Evolutionary conservation across 768 basidiomycete genomes (phyloP), one percentile per base, ranked within the genome.

Genomic region (Boletus edulis): DNA sequence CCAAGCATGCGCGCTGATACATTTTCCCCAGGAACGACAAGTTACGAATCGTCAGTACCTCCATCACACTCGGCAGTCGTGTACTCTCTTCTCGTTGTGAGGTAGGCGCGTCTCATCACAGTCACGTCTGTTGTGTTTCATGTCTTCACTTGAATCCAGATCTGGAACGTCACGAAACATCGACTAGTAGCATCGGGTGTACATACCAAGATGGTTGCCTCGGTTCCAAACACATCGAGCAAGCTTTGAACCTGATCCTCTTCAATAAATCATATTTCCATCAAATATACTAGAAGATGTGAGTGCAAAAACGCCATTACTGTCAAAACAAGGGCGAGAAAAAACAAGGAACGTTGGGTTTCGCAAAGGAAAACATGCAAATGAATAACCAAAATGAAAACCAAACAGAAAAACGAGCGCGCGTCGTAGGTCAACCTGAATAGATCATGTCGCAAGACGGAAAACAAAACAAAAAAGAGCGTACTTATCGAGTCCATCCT

Each of bases 121-220:
- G 24, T 24, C 24, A 24, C 24, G 24, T 24, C 13, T 12, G 35
- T 10, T 14, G 2, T 17, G 11, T 22, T 13, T 3, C 46, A 9
- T 18, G n/a, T 14, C 43, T 27, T 6, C 41, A 32, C 20, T 10
- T 17, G 12, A 18, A 29, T 8, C 7, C 44, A 85, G 84, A 79
- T 85, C 31, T 85, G 83, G 84, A 83, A 79, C 51, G 66, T 66
- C 11, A 82, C 78, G 3, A 71, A 76, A 55, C 78, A 76, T 54
- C 77, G 81, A 14, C 68, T 85, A 5, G 78, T 81, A 11, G 78
- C 77, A 6, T 82, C 83, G 1, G 83, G 80, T 1, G 74, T 77
- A 1, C 82, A 84, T 45, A 73, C 78, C 51, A 83, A 82, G 57
- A 83, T 84, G 82, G 62, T 69, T 24, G 76, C 82, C 1, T 79